phyloP scores from a whole-genome alignment of 2,329 filamentous ascomycete species.

The Tetracladium maxilliforme region DNA sequence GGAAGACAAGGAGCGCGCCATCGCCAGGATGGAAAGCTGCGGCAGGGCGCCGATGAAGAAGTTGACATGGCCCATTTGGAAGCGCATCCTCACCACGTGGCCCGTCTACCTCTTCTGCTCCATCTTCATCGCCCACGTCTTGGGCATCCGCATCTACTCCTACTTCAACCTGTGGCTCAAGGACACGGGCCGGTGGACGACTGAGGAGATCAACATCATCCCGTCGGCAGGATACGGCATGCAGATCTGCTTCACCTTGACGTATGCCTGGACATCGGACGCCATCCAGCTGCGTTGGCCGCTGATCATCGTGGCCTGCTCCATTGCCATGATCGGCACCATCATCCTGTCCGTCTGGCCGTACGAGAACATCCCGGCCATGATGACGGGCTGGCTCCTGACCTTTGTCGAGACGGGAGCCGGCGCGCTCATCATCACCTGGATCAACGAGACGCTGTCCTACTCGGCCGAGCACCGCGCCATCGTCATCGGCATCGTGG shows the following conservation, averaged over 20 bases:
- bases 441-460: conserved; percentile 29
- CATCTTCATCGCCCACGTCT: conserved; percentile 14
- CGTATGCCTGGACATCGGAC: conserved; percentile 54
- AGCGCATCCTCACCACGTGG: conserved; percentile 18
- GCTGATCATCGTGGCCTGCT: conserved; percentile 37
- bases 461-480: conserved; percentile 31
- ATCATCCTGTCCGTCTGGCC: conserved; percentile 19
- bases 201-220: conserved; percentile 43
- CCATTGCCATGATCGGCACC: conserved; percentile 17
- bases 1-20: conserved; percentile 12
- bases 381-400: conserved; percentile 21
- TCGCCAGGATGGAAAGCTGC: conserved; percentile 13
- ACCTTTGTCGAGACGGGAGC: conserved; percentile 19
- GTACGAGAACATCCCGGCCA: conserved; percentile 15
- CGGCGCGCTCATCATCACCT: conserved; percentile 23
- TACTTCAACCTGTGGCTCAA: conserved; percentile 11
- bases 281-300: conserved; percentile 46
- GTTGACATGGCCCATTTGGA: conserved; percentile 12
- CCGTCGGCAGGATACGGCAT: conserved; percentile 31
- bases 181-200: conserved; percentile 27
- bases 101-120: conserved; percentile 17
- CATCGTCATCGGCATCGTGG: conserved; percentile 31
- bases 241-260: conserved; percentile 39
- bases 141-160: conserved; percentile 12
- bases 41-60: conserved; percentile 16